Conservation (phyloP, 352 stramenopile species). For the Phytophthora cactorum region DNA sequence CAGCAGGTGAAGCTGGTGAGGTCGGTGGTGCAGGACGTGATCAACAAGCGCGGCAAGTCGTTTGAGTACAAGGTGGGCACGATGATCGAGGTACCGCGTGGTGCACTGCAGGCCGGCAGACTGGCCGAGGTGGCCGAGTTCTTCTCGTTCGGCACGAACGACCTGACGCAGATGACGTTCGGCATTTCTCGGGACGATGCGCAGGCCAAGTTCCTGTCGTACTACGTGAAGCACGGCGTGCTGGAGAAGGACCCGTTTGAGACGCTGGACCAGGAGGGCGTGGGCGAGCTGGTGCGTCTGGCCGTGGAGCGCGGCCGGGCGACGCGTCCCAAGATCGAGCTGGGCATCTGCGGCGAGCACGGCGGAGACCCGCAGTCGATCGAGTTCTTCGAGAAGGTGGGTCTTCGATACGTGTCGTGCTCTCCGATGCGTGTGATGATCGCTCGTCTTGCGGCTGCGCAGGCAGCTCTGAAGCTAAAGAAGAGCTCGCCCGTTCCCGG, state of each 20-base stretch:
- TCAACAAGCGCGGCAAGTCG: constrained; percentile 27
- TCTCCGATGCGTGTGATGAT: constrained; percentile 37
- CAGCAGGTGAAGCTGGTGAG: constrained; percentile 37
- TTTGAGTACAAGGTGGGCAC: constrained; percentile 37
- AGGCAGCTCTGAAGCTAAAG: constrained; percentile 32
- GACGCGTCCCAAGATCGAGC: constrained; percentile 22
- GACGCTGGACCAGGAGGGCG: constrained; percentile 35
- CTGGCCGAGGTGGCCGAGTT: constrained; percentile 35
- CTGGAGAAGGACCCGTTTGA: constrained; percentile 39
- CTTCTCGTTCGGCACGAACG: constrained; percentile 36
- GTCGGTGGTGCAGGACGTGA: constrained; percentile 31
- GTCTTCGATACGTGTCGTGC: constrained; percentile 28
- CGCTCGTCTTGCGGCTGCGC: constrained; percentile 32
- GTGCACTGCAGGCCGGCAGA: constrained; percentile 29
- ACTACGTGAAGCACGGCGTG: constrained; percentile 31
- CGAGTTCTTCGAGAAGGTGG: constrained; percentile 37
- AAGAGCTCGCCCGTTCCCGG: constrained; percentile 26
- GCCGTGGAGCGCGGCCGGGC: constrained; percentile 25
- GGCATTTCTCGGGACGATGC: constrained; percentile 31
- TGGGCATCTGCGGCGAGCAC: constrained; percentile 23
- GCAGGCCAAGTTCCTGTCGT: constrained; percentile 37
- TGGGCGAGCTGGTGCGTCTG: constrained; percentile 31
- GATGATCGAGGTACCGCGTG: constrained; percentile 35
- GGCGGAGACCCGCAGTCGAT: constrained; percentile 32
- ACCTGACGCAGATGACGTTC: constrained; percentile 37